Conservation (phyloP, 1,139 yeast species). For the Casaregolazyma lundiana region DNA sequence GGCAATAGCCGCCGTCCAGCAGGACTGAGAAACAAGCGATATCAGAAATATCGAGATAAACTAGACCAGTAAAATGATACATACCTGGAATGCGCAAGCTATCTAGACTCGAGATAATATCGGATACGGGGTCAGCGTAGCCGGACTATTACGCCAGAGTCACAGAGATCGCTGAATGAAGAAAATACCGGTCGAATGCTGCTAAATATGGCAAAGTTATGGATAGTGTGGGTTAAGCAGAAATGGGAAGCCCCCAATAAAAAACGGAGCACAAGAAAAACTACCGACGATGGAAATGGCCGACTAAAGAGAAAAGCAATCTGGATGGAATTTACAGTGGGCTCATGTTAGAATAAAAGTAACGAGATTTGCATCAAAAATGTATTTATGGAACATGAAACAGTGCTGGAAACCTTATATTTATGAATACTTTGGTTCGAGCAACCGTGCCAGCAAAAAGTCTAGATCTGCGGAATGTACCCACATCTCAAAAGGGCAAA, state of each 20-base stretch:
- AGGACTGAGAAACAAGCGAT: not conserved
- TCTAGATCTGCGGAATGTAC: not conserved
- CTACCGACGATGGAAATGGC: too few relatives aligned
- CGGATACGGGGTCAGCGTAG: not conserved
- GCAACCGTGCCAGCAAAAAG: too few relatives aligned
- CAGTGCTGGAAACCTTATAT: too few relatives aligned
- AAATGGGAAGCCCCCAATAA: not conserved
- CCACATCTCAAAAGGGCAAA: not conserved
- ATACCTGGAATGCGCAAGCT: not conserved
- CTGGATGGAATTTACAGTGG: too few relatives aligned
- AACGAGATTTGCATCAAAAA: too few relatives aligned
- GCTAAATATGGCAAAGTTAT: not conserved
- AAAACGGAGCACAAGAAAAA: too few relatives aligned
- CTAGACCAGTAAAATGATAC: not conserved
- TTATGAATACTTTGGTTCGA: too few relatives aligned
- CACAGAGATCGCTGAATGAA: not conserved
- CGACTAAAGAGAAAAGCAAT: too few relatives aligned
- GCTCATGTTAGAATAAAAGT: too few relatives aligned
- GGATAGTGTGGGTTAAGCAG: not conserved
- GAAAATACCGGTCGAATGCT: not conserved
- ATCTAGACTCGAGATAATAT: not conserved
- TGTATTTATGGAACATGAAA: too few relatives aligned
- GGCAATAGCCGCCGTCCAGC: not conserved
- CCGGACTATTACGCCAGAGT: not conserved
- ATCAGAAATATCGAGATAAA: not conserved